phyloP scores from a whole-genome alignment of 257 asterid species.

The Salvia hispanica region DNA sequence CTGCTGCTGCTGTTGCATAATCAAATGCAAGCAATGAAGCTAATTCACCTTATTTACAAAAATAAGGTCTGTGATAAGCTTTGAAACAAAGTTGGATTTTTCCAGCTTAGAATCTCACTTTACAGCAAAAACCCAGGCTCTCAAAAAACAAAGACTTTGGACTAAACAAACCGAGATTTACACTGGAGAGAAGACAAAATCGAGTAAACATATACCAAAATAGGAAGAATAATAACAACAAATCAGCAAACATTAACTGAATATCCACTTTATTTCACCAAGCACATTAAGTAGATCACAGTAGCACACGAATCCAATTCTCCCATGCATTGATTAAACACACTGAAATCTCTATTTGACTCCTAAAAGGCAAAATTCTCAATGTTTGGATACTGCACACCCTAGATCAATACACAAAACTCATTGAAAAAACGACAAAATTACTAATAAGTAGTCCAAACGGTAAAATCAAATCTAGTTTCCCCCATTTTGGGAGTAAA shows the following conservation, averaged over 20 bases:
- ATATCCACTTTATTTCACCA: constrained; percentile 6
- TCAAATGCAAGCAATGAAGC: constrained; percentile 2
- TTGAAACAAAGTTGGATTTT: constrained; percentile 9
- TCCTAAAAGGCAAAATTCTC: neutral
- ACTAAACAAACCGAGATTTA: constrained; percentile 8
- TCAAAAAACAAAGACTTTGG: neutral
- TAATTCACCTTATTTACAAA: constrained; percentile 3
- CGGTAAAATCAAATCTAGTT: neutral
- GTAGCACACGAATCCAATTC: constrained; percentile 1
- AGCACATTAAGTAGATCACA: constrained; percentile 19
- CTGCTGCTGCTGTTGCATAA: constrained; percentile 16
- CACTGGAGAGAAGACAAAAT: constrained; percentile 2
- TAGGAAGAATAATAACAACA: neutral
- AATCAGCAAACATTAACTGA: constrained; percentile 14
- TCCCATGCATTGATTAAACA: constrained; percentile 17
- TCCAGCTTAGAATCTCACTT: constrained; percentile 1
- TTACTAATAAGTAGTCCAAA: neutral
- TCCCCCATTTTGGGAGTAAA: neutral
- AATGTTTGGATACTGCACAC: constrained; percentile 14
- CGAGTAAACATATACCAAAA: neutral
- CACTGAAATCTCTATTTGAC: constrained; percentile 21
- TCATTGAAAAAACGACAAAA: neutral
- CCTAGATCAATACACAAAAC: constrained; percentile 28
- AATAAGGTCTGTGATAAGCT: constrained; percentile 1
- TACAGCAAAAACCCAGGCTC: constrained; percentile 15